Evolutionary conservation across 257 asterid species (phyloP).

Genomic region (Orobanche coerulescens): DNA sequence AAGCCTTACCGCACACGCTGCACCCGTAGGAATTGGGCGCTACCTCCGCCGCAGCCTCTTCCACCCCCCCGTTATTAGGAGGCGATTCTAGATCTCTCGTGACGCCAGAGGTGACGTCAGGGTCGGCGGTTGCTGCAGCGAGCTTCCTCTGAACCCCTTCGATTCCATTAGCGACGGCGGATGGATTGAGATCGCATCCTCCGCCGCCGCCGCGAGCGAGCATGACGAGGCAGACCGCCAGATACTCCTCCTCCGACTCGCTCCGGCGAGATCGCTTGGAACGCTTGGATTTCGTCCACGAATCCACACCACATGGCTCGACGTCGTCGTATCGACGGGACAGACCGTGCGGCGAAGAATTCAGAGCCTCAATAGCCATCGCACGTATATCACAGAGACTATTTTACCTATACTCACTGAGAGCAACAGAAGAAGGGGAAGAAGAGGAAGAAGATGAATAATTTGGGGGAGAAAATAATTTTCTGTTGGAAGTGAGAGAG

Average conservation of each 20-base stretch:
- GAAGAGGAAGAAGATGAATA: no score
- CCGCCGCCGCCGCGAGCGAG: slow-evolving; percentile 43
- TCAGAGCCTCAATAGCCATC: slow-evolving; percentile 65
- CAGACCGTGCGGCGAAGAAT: slow-evolving; percentile 27
- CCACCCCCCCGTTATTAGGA: not conserved
- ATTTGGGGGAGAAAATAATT: not conserved
- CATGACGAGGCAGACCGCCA: slow-evolving; percentile 68
- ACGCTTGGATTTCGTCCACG: slow-evolving; percentile 40
- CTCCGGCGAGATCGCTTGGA: slow-evolving; percentile 36
- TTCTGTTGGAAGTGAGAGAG: slow-evolving; percentile 29
- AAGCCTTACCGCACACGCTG: slow-evolving; percentile 49
- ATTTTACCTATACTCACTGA: no score
- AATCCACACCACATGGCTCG: slow-evolving; percentile 6
- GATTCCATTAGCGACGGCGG: not conserved
- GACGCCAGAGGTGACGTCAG: not conserved
- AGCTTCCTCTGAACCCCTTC: not conserved
- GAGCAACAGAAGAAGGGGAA: no score
- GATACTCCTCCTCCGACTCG: slow-evolving; percentile 43
- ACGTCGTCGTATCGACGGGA: slow-evolving; percentile 24
- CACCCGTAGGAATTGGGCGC: slow-evolving; percentile 45
- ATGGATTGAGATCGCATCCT: not conserved
- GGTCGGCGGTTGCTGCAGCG: not conserved
- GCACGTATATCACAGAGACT: no score
- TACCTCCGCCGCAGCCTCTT: not conserved
- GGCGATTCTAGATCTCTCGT: not conserved